Conservation (phyloP, 306 rosid species). For the Abrus precatorius region DNA sequence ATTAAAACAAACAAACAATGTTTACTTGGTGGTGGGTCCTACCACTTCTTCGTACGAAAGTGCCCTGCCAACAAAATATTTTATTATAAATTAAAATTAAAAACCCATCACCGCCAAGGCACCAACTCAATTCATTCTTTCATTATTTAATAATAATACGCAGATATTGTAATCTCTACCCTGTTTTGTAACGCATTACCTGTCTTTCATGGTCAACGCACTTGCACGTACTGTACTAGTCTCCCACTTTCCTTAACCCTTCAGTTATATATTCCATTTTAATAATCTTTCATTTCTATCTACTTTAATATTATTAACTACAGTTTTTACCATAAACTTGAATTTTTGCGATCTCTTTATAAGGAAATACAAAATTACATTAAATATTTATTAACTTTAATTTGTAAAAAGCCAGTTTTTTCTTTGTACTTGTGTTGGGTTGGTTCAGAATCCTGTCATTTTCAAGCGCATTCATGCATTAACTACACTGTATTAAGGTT, state of each 20-base stretch:
- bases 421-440: background rate
- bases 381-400: background rate
- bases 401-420: background rate
- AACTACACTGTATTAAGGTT: background rate
- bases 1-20: slow-evolving; percentile 34
- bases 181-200: background rate
- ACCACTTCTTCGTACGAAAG: slow-evolving; percentile 18
- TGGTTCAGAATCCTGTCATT: slow-evolving; percentile 32
- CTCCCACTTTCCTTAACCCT: slow-evolving; percentile 33
- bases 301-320: background rate
- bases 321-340: too few relatives aligned
- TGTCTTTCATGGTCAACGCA: slow-evolving; percentile 39
- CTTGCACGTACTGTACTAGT: slow-evolving; percentile 7
- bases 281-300: background rate
- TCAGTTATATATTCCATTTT: background rate
- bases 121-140: too few relatives aligned
- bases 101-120: slow-evolving; percentile 26
- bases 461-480: slow-evolving; percentile 27
- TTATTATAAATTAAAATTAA: too few relatives aligned
- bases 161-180: background rate
- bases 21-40: slow-evolving; percentile 63
- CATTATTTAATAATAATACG: too few relatives aligned
- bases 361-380: background rate
- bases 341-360: background rate
- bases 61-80: background rate